Evolutionary conservation across 306 rosid genomes (phyloP).

Genomic region (Crataegus laevigata): DNA sequence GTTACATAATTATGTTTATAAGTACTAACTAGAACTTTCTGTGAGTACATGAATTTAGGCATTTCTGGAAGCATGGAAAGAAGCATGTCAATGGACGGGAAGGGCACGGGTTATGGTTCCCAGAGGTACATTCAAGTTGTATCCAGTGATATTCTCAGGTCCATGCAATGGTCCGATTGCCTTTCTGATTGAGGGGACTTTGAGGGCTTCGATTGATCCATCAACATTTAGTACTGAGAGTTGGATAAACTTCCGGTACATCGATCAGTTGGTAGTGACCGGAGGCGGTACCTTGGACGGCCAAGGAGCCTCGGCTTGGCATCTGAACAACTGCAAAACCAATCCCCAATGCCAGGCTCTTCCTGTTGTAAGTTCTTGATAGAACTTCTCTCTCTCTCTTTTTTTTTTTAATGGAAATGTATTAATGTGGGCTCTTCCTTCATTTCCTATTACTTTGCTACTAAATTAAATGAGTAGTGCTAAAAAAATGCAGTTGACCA

Average conservation of each 20-base stretch:
- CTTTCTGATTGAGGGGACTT: conserved; percentile 31
- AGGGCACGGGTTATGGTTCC: conserved; percentile 25
- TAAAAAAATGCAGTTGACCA: not conserved
- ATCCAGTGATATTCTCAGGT: conserved; percentile 30
- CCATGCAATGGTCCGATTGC: conserved; percentile 39
- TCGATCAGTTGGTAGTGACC: conserved; percentile 20
- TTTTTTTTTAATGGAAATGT: not conserved
- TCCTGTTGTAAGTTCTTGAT: conserved; percentile 27
- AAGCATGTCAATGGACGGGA: conserved; percentile 33
- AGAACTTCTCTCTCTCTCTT: not conserved
- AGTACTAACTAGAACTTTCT: not conserved
- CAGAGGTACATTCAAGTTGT: conserved; percentile 36
- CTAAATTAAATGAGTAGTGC: not conserved
- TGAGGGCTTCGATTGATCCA: conserved; percentile 38
- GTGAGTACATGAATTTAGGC: conserved; percentile 15
- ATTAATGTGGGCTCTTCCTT: not conserved
- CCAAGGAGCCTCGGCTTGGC: conserved; percentile 52
- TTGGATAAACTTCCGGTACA: conserved; percentile 50
- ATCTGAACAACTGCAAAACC: conserved; percentile 17
- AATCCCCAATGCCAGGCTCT: conserved; percentile 26
- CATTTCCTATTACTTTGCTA: not conserved
- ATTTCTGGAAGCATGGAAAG: conserved; percentile 31
- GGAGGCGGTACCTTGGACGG: conserved; percentile 61
- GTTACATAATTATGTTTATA: not conserved
- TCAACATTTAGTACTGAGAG: not conserved